Conservation (phyloP, 371 early-diverging fungal species). For the Phascolomyces articulosus region DNA sequence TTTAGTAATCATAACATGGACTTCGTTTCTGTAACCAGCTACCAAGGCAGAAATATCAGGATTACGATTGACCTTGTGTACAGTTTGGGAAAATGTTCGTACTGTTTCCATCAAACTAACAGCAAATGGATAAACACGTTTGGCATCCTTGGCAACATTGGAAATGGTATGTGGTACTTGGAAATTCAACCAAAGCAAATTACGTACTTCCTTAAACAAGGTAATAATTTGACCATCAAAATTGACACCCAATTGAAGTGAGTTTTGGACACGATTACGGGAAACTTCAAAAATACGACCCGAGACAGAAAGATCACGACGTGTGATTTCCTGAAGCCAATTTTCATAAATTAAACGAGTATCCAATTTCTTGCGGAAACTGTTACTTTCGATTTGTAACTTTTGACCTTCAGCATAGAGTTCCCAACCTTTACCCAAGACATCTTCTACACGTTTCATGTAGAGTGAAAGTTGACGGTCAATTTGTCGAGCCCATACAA, state of each 20-base stretch:
- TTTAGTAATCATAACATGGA: slow-evolving; percentile 87
- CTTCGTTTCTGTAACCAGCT: slow-evolving; percentile 90
- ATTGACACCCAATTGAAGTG: slow-evolving; percentile 87
- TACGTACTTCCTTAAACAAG: slow-evolving; percentile 97
- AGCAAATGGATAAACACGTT: slow-evolving; percentile 97
- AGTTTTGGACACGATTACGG: slow-evolving; percentile 80
- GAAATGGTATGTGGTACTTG: slow-evolving; percentile 93
- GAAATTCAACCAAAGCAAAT: slow-evolving; percentile 91
- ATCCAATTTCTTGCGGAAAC: slow-evolving; percentile 93
- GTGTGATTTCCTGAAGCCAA: slow-evolving; percentile 90
- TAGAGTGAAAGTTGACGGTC: slow-evolving; percentile 94
- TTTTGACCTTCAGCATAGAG: slow-evolving; percentile 96
- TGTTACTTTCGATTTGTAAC: slow-evolving; percentile 85
- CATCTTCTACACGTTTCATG: slow-evolving; percentile 97
- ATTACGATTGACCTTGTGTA: slow-evolving; percentile 79
- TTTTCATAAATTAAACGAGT: slow-evolving; percentile 88
- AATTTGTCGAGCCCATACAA: slow-evolving; percentile 98
- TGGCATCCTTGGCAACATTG: slow-evolving; percentile 94
- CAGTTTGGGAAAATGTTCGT: slow-evolving; percentile 89
- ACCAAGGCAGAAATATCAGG: slow-evolving; percentile 80
- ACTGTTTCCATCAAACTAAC: slow-evolving; percentile 95
- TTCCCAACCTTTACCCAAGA: slow-evolving; percentile 98
- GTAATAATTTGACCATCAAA: slow-evolving; percentile 95
- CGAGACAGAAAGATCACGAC: slow-evolving; percentile 83
- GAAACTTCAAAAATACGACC: slow-evolving; percentile 94